Conservation (phyloP, 2,329 filamentous ascomycete genomes). For the Aureobasidium sp. region DNA sequence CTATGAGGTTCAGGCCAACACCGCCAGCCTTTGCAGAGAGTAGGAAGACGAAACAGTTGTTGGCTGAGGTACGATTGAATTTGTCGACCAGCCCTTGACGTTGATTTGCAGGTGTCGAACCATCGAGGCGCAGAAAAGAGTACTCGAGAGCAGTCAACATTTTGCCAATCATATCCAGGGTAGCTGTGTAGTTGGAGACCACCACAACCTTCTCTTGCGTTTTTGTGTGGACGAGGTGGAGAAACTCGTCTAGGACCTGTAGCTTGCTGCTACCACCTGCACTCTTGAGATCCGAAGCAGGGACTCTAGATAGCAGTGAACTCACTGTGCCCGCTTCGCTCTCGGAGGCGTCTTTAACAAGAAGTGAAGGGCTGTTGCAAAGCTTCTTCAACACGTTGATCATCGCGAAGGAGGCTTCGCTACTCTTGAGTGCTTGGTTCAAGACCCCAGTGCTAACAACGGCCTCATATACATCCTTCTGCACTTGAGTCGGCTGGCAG, state of each 20-base stretch:
- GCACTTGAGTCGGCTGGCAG: conserved; percentile 53
- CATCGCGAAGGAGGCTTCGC: conserved; percentile 56
- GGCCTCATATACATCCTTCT: conserved; percentile 53
- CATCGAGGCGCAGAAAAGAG: conserved; percentile 60
- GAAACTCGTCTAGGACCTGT: conserved; percentile 56
- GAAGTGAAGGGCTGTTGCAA: conserved; percentile 60
- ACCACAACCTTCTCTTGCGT: conserved; percentile 65
- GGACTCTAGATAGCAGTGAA: conserved; percentile 39
- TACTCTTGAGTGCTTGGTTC: conserved; percentile 51
- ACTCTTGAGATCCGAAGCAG: conserved; percentile 47
- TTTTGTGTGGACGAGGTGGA: conserved; percentile 51
- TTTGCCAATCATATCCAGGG: conserved; percentile 56
- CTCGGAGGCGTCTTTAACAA: conserved; percentile 37
- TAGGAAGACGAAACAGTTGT: conserved; percentile 58
- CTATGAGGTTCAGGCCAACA: conserved; percentile 61
- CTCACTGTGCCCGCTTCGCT: conserved; percentile 35
- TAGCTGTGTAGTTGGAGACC: conserved; percentile 69
- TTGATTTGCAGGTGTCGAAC: conserved; percentile 54
- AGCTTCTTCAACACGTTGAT: conserved; percentile 67
- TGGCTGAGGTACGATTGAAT: conserved; percentile 54
- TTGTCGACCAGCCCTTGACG: conserved; percentile 60
- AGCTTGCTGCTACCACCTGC: conserved; percentile 57
- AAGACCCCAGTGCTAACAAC: conserved; percentile 60
- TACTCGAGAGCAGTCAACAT: conserved; percentile 54
- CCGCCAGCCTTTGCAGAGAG: conserved; percentile 67